phyloP scores from a whole-genome alignment of 176 grass and related monocot species.

The Chloris gayana region DNA sequence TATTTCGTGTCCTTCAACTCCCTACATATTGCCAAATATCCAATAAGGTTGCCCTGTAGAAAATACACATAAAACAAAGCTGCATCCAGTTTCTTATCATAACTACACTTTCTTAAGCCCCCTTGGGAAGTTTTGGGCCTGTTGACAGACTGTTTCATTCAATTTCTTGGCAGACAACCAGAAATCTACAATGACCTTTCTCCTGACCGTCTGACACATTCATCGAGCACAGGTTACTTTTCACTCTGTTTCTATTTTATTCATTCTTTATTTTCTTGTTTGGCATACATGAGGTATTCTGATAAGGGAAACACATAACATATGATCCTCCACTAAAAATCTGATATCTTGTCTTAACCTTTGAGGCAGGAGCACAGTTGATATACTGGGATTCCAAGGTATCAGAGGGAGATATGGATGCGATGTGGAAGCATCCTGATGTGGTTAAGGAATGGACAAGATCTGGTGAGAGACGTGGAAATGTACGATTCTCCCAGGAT shows the following conservation, averaged over 20 bases:
- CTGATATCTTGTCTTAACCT: conserved; percentile 29
- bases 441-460: conserved; percentile 87
- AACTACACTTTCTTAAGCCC: background rate
- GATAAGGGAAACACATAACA: conserved; percentile 1
- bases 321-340: background rate
- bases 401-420: conserved; percentile 72
- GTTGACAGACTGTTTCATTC: conserved; percentile 27
- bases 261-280: background rate
- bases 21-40: conserved; percentile 13
- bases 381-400: conserved; percentile 88
- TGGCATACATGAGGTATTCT: background rate
- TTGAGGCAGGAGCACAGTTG: conserved; percentile 62
- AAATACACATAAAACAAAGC: background rate
- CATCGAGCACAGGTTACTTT: conserved; percentile 60
- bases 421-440: conserved; percentile 80
- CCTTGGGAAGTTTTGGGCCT: background rate
- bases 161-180: conserved; percentile 51
- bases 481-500: conserved; percentile 84
- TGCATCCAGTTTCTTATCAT: conserved; percentile 25
- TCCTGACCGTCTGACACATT: conserved; percentile 31
- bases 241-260: conserved; percentile 23
- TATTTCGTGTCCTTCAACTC: conserved; percentile 8
- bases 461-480: conserved; percentile 86
- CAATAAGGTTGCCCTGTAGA: conserved; percentile 12
- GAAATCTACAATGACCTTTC: conserved; percentile 42